A percentile compares a stretch with the other conserved stretches of the same genome.
Conservation (phyloP, 768 basidiomycete species). For the Leccinum obscurum region DNA sequence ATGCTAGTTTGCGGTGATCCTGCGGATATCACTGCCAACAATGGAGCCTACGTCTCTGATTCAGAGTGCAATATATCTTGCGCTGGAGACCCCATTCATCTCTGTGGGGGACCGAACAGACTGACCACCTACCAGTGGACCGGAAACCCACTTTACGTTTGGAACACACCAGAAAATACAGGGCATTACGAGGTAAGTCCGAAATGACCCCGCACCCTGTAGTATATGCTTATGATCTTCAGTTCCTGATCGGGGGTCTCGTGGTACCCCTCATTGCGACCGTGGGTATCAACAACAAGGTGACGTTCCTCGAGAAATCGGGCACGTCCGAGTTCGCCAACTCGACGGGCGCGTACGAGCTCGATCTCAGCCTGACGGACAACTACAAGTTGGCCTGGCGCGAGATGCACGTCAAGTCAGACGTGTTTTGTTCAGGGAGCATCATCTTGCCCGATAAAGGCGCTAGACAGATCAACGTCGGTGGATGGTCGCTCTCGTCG, state of each 20-base stretch:
- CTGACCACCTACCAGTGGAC: constrained; percentile 57
- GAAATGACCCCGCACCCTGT: not conserved
- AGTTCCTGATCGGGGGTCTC: constrained; percentile 56
- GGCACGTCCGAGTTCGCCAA: constrained; percentile 56
- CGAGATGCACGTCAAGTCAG: constrained; percentile 71
- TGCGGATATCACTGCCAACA: constrained; percentile 45
- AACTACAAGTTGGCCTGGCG: constrained; percentile 59
- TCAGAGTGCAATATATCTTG: constrained; percentile 52
- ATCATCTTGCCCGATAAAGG: constrained; percentile 75
- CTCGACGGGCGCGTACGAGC: constrained; percentile 76
- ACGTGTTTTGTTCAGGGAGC: constrained; percentile 78
- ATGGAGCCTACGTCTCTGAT: constrained; percentile 34
- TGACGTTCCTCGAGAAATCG: constrained; percentile 74
- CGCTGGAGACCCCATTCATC: constrained; percentile 66
- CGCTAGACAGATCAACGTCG: constrained; percentile 37
- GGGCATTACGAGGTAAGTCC: constrained; percentile 67
- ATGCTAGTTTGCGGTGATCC: constrained; percentile 68
- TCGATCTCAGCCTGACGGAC: constrained; percentile 59
- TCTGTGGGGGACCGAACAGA: constrained; percentile 62
- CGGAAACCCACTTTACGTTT: constrained; percentile 49
- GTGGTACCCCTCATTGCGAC: constrained; percentile 75
- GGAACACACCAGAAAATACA: constrained; percentile 64
- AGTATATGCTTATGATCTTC: constrained; percentile 1
- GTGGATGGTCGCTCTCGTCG: constrained; percentile 64
- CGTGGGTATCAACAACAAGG: constrained; percentile 78